Conservation (phyloP, 257 asterid genomes). For the Ballota nigra region DNA sequence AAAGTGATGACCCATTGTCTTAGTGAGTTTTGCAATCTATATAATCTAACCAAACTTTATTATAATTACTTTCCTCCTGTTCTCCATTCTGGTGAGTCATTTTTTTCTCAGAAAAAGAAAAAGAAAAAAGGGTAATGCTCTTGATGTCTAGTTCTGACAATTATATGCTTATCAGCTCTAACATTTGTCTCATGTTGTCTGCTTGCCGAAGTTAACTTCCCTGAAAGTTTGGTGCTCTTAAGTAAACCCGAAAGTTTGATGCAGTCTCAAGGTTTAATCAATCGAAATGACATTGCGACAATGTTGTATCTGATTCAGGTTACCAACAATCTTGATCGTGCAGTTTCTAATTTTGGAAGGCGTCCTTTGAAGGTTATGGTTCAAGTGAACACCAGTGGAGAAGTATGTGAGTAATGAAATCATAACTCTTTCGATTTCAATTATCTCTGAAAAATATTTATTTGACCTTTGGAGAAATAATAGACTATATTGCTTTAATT, state of each 20-base stretch:
- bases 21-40: too few relatives aligned
- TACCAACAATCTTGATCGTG: constrained; percentile 74
- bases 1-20: background rate
- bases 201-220: background rate
- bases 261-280: constrained; percentile 6
- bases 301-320: constrained; percentile 41
- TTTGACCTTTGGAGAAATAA: constrained; percentile 1
- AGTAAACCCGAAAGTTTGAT: constrained; percentile 4
- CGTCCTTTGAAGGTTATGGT: constrained; percentile 74
- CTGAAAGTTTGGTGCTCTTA: background rate
- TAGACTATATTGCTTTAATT: background rate
- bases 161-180: background rate
- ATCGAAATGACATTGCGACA: background rate
- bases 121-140: background rate
- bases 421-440: background rate
- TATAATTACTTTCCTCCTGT: background rate
- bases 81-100: background rate
- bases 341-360: constrained; percentile 62
- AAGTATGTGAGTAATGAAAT: constrained; percentile 63
- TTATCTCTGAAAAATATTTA: constrained; percentile 1
- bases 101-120: background rate
- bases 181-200: background rate
- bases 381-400: constrained; percentile 93
- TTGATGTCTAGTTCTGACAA: background rate
- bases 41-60: background rate